Evolutionary conservation across 768 basidiomycete genomes (phyloP).

Genomic region (Naganishia onofrii): DNA sequence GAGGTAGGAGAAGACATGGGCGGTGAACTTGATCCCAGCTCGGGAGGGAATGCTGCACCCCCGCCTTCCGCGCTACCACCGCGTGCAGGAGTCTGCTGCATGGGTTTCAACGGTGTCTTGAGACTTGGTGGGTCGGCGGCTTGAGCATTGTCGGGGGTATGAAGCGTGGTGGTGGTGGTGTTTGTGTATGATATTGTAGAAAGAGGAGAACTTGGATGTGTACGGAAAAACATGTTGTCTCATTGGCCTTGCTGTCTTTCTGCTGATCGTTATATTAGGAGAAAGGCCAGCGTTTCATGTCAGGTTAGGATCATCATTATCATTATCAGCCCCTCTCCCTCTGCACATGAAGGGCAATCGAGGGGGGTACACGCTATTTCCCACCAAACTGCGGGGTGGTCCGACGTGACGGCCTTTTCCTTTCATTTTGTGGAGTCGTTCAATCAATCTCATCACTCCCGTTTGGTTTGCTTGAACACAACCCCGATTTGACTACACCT

Average conservation of each 20-base stretch:
- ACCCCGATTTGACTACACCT: too few species aligned
- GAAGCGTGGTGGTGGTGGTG: conserved; percentile 2
- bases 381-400: neutral
- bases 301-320: too few species aligned
- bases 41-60: neutral
- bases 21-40: neutral
- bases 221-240: neutral
- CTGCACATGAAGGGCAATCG: conserved; percentile 7
- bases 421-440: neutral
- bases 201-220: conserved; percentile 17
- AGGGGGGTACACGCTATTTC: neutral
- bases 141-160: conserved; percentile 4
- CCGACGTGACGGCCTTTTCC: neutral
- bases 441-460: neutral
- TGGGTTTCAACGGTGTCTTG: conserved; percentile 10
- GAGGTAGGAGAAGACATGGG: conserved; percentile 19
- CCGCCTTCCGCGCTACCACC: neutral
- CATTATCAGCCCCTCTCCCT: too few species aligned
- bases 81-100: neutral
- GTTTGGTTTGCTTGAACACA: too few species aligned
- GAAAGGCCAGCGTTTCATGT: too few species aligned
- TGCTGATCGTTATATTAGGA: too few species aligned
- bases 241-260: too few species aligned
- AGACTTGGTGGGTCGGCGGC: neutral
- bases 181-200: conserved; percentile 17